Percentiles rank a stretch among this genome's conserved stretches.
Evolutionary conservation across 2,329 filamentous ascomycete genomes (phyloP).

Genomic region (Fusarium equiseti): DNA sequence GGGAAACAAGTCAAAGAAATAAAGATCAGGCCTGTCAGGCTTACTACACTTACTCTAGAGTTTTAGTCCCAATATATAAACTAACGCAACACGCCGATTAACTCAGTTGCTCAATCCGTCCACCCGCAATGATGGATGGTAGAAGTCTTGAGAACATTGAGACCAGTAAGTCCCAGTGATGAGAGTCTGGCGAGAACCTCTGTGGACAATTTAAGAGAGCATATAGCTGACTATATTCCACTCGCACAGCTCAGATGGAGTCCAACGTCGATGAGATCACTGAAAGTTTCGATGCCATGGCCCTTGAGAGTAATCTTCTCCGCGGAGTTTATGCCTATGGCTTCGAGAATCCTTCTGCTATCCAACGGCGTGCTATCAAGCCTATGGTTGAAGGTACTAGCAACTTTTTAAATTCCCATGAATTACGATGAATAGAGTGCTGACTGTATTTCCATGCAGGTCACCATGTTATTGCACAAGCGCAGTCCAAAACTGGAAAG

Average conservation of each 20-base stretch:
- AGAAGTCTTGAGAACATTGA: constrained; percentile 76
- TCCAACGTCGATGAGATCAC: constrained; percentile 99
- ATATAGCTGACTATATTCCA: neutral
- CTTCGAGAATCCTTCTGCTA: constrained; percentile 99
- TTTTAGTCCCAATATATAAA: too few species aligned
- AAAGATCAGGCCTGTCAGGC: rapidly evolving
- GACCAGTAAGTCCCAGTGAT: neutral
- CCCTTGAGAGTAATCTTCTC: constrained; percentile 95
- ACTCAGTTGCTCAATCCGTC: neutral
- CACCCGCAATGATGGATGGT: constrained; percentile 93
- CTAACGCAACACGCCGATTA: neutral
- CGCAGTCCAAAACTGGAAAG: constrained; percentile 99
- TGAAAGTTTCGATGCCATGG: constrained; percentile 99
- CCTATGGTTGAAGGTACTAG: constrained; percentile 88
- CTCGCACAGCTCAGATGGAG: constrained; percentile 90
- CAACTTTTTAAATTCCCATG: neutral
- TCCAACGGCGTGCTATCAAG: constrained; percentile 99
- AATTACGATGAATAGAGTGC: neutral
- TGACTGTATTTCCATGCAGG: constrained; percentile 48
- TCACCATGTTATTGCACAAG: constrained; percentile 99
- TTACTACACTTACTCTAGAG: rapidly evolving
- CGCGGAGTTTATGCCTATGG: constrained; percentile 99
- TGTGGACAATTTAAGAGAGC: neutral
- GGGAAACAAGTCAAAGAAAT: neutral
- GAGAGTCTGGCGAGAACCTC: neutral